These are phyloP conservation scores for Oryza meridionalis DNA, from an alignment of 176 grass and related monocot genomes.

Conservation along the genomic window DNA sequence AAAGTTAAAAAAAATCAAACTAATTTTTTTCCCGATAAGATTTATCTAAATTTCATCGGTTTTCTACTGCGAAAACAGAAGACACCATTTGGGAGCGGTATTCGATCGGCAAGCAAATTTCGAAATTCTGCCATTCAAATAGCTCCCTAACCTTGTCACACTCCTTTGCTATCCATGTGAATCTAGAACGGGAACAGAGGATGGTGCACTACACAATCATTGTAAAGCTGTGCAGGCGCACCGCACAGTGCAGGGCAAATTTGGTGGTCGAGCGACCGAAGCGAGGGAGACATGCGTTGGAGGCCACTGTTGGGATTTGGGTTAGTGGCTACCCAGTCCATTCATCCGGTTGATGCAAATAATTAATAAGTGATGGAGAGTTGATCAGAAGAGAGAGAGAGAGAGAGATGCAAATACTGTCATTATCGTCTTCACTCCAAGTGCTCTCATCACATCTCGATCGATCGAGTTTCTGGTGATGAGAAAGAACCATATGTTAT, in stretches of 20 bases:
- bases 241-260: neutral
- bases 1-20: no score
- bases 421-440: neutral
- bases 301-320: constrained; percentile 7
- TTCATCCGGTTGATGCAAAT: neutral
- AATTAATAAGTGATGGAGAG: neutral
- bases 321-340: neutral
- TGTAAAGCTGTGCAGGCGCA: neutral
- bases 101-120: no score
- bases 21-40: no score
- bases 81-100: no score
- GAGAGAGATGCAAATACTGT: neutral
- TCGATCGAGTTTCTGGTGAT: no score
- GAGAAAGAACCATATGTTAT: no score
- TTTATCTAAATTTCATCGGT: no score
- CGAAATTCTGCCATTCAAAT: neutral
- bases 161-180: neutral
- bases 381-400: neutral
- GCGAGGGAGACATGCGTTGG: neutral
- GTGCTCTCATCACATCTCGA: neutral
- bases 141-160: neutral
- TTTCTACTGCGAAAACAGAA: neutral
- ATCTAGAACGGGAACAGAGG: neutral
- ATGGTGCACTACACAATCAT: neutral
- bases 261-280: neutral